Evolutionary conservation across 768 basidiomycete species (phyloP), one percentile per base, ranked within the genome.

Genomic region (Clitopilus hobsonii): DNA sequence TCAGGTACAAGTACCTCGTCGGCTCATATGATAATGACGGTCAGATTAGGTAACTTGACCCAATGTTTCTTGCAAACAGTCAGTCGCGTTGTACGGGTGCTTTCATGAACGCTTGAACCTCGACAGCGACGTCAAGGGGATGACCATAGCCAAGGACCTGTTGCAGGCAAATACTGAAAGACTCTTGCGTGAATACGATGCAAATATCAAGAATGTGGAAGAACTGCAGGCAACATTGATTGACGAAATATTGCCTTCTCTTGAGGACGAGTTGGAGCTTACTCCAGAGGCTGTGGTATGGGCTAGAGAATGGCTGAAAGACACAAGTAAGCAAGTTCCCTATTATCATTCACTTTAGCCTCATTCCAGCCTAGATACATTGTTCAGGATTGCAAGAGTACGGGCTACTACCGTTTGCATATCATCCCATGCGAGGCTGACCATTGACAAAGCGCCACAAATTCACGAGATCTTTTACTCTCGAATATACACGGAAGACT

Each of bases 361-460:
- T 60, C 54, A 58, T 63, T 49, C 30, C 24, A 45, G 16, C 23
- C 30, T 68, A 85, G 83, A 69, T 49, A 74, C 82, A 26, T 67
- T 84, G 30, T 85, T 84, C 68, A 84, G 83, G 65, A 78, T 86
- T 73, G 80, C 50, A 80, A 81, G 71, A 88, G 87, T 67, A 63
- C 78, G n/a, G n/a, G n/a, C n/a, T n/a, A n/a, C n/a, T n/a, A 70
- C 57, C 32, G 59, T 38, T 49, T 62, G 54, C 55, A 52, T 29
- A 51, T 45, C 58, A 25, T 55, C 20, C 41, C 50, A 54, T 41
- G 52, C 47, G 47, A 52, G 18, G 29, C 52, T 45, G 22, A 45
- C 11, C 10, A 29, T 49, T 48, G 49, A 61, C n/a, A 27, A 67
- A 91, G 88, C 80, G 85, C 59, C 83, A 89, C 65, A 78, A 81